Evolutionary conservation across 306 rosid species (phyloP).

Genomic region (Castanea sativa): DNA sequence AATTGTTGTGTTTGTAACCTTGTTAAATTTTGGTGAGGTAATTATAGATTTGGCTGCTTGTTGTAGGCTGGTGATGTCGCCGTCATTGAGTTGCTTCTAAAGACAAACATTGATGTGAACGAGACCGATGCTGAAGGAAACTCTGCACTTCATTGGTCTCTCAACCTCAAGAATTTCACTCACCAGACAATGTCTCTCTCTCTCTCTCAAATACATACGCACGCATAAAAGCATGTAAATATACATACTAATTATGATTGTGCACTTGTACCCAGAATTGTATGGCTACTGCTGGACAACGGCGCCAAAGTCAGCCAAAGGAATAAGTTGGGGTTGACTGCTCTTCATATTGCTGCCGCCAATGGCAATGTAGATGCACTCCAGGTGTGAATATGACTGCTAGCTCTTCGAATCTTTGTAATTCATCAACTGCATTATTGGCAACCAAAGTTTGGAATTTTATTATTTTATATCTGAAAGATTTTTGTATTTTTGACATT

Average conservation of each 20-base stretch:
- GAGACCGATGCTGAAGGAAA: conserved; percentile 39
- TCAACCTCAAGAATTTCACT: conserved; percentile 31
- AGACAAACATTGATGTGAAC: conserved; percentile 31
- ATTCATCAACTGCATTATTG: not conserved
- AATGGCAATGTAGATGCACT: conserved; percentile 38
- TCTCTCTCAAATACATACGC: not conserved
- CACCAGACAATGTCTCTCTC: conserved; percentile 29
- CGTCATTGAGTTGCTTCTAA: conserved; percentile 31
- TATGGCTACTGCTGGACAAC: conserved; percentile 28
- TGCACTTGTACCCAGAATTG: conserved; percentile 21
- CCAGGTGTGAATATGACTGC: conserved; percentile 27
- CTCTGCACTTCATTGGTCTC: conserved; percentile 46
- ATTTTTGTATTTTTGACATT: not conserved
- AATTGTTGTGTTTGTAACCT: too few species aligned
- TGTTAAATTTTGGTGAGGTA: too few species aligned
- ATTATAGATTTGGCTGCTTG: too few species aligned
- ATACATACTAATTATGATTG: not conserved
- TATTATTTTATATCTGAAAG: not conserved
- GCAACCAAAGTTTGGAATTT: not conserved
- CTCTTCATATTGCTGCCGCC: conserved; percentile 39
- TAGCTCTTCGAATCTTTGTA: not conserved
- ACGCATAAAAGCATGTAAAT: not conserved
- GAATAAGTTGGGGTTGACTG: conserved; percentile 39
- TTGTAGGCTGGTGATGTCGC: conserved; percentile 40
- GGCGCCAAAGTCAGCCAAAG: conserved; percentile 37